Conservation (phyloP, 345 rosid genomes). For the Corymbia maculata region DNA sequence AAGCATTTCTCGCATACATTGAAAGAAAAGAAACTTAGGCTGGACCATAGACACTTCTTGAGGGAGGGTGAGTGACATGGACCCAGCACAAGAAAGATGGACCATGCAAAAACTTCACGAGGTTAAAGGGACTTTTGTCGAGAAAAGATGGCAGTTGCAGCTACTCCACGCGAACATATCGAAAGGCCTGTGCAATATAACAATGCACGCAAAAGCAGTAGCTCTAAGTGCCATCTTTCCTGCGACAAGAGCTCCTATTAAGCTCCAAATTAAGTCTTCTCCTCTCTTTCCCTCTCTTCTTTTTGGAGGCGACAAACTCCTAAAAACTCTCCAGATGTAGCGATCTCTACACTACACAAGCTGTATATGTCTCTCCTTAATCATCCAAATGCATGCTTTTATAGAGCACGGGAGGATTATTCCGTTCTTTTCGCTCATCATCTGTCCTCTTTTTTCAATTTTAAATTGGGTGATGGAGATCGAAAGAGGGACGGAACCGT, state of each 20-base stretch:
- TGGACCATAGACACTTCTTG: background rate
- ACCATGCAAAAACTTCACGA: background rate
- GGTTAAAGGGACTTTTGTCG: background rate
- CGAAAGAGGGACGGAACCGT: background rate
- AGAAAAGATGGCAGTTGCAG: background rate
- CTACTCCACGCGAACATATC: background rate
- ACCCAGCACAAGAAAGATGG: background rate
- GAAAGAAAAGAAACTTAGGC: background rate
- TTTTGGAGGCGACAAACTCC: background rate
- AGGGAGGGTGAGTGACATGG: background rate
- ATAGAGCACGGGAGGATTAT: background rate
- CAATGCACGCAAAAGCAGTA: background rate
- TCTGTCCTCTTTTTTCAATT: background rate
- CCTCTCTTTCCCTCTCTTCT: background rate
- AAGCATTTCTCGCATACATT: background rate
- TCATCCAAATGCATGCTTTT: background rate
- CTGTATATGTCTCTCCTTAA: background rate
- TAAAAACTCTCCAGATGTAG: background rate
- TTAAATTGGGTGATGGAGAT: background rate
- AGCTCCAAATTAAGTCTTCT: background rate
- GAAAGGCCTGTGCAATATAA: background rate
- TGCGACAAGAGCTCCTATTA: background rate
- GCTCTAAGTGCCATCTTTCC: background rate
- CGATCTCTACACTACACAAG: background rate
- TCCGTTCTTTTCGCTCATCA: background rate